Evolutionary conservation across 1,284 basidiomycete species (phyloP), one percentile per base, ranked within the genome.

Genomic region (Malassezia caprae): DNA sequence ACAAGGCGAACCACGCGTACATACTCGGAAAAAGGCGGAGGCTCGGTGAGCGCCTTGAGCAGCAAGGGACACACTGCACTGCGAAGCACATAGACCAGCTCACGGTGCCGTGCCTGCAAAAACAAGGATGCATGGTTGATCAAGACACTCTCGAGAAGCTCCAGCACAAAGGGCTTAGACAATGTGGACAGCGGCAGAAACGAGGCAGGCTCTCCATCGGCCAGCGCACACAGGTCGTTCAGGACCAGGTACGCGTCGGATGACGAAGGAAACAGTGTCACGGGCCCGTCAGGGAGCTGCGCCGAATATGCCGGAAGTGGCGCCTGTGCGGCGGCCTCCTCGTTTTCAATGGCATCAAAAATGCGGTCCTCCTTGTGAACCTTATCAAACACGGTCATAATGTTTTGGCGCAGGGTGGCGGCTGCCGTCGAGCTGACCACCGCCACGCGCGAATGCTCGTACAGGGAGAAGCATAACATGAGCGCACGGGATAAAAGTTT

Each of bases 321-420:
- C 0, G 70, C 68, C 5, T 61, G 51, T 1, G 65, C 68, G 8
- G 70, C 69, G 0, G 69, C 69, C 21, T 69, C 65, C 45, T 72
- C 68, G 30, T 50, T 62, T n/a, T 62, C 61, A 53, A 73, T 67
- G 10, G 48, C 60, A 43, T 69, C 64, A 13, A 75, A 64, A 7
- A 64, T 65, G 3, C 56, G 59, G 56, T 90, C 87, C 71, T 91
- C 88, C 17, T 83, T 81, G 1, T 84, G 82, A 69, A 96, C 86
- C 69, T 94, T 91, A 77, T 98, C 93, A 47, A 96, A 88, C 12
- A 96, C 85, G 63, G 94, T 88, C 90, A 98, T 96, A 51, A 98
- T 88, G 1, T 94, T 81, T 75, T 96, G 93, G 1, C 93, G 85
- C 7, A 98, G 81, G 0, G 91, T 96, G 0, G 94, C 93, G 0